Conservation (phyloP, 306 rosid species). For the Cucumis melo region DNA sequence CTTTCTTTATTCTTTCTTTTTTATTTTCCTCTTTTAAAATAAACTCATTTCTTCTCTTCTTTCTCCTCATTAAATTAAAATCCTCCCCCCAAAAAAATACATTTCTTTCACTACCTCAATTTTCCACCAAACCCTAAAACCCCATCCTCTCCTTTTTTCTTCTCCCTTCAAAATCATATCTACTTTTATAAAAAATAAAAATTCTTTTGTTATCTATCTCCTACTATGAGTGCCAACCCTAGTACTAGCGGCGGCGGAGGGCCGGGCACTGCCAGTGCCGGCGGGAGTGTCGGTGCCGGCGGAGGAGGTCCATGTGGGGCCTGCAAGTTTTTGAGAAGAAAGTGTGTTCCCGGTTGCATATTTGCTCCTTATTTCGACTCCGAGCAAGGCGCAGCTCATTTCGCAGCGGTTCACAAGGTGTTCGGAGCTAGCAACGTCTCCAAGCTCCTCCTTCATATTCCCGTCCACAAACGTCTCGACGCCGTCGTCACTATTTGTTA, state of each 20-base stretch:
- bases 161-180: background rate
- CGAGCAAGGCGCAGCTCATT: conserved; percentile 78
- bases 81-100: conserved; percentile 12
- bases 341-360: conserved; percentile 67
- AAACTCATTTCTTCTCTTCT: background rate
- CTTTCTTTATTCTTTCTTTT: background rate
- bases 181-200: background rate
- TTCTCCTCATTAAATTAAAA: background rate
- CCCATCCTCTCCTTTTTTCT: background rate
- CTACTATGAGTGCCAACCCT: conserved; percentile 48
- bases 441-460: conserved; percentile 61
- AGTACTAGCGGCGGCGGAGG: conserved; percentile 15
- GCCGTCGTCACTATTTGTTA: conserved; percentile 83
- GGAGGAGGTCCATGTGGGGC: conserved; percentile 85
- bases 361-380: conserved; percentile 93
- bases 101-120: conserved; percentile 1
- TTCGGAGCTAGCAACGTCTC: conserved; percentile 97
- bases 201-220: background rate
- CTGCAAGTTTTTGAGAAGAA: conserved; percentile 75
- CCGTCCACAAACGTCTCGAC: conserved; percentile 60
- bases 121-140: conserved; percentile 41
- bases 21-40: background rate
- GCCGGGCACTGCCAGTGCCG: background rate
- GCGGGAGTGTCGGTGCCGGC: conserved; percentile 4
- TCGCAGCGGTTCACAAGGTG: conserved; percentile 89